These are phyloP conservation scores for Penicillium sp. DNA, from an alignment of 2,329 filamentous ascomycete genomes.

Conservation along the genomic window DNA sequence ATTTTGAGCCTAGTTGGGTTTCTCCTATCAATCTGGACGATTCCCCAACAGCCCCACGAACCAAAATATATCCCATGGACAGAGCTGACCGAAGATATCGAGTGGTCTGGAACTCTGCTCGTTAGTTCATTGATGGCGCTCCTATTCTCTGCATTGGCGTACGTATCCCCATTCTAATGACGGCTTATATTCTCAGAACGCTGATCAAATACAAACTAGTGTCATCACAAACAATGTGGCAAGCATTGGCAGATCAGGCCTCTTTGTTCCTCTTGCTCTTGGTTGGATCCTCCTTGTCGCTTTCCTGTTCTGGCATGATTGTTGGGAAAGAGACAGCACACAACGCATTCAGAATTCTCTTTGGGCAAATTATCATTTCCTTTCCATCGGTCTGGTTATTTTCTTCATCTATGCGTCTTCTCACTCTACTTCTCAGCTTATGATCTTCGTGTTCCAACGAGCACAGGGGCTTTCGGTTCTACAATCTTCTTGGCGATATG, in stretches of 20 bases:
- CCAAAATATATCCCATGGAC: not conserved
- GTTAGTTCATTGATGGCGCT: conserved; percentile 7
- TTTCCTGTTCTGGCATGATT: conserved; percentile 9
- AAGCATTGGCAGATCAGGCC: not conserved
- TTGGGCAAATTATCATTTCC: conserved; percentile 6
- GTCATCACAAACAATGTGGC: conserved; percentile 9
- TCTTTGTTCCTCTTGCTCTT: conserved; percentile 9
- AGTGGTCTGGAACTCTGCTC: conserved; percentile 18
- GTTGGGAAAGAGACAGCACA: conserved; percentile 5
- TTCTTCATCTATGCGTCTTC: conserved; percentile 5
- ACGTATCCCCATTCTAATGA: not conserved
- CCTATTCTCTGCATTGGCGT: conserved; percentile 19
- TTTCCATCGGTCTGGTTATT: not conserved
- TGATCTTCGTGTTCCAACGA: conserved; percentile 7
- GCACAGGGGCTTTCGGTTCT: not conserved
- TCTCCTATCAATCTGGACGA: conserved; percentile 8
- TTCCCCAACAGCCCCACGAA: conserved; percentile 1
- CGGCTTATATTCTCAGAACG: not conserved
- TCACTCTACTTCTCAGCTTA: conserved; percentile 4
- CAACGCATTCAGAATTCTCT: conserved; percentile 3
- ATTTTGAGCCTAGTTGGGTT: conserved; percentile 6
- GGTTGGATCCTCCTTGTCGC: conserved; percentile 5
- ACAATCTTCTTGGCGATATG: conserved; percentile 5
- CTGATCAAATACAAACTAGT: not conserved
- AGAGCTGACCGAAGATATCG: conserved; percentile 9